These are phyloP conservation scores for Colletotrichum plurivorum DNA, from an alignment of 2,329 filamentous ascomycete species.

Conservation along the genomic window DNA sequence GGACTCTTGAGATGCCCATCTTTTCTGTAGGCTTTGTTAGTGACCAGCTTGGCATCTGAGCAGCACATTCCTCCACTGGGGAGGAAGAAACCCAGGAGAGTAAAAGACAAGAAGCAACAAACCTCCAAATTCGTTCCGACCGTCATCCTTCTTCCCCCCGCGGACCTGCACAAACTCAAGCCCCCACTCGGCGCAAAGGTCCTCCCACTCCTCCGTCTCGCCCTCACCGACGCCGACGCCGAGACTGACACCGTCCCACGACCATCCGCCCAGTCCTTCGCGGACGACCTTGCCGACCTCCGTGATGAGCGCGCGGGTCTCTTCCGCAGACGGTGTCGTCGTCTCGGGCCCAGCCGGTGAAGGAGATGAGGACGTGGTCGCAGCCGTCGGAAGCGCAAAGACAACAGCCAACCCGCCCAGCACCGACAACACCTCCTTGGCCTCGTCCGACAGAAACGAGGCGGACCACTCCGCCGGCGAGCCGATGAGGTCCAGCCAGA, in stretches of 20 bases:
- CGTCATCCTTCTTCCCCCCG: conserved; percentile 52
- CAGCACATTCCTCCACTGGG: not conserved
- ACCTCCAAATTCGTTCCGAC: conserved; percentile 73
- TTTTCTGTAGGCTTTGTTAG: conserved; percentile 61
- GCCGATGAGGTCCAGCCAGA: conserved; percentile 77
- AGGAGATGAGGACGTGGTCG: not conserved
- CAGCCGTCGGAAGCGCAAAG: conserved; percentile 48
- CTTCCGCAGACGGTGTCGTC: conserved; percentile 34
- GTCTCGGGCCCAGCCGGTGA: not conserved
- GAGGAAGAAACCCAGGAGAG: not conserved
- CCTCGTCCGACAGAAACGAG: conserved; percentile 73
- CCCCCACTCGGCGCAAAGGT: conserved; percentile 68
- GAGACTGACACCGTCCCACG: conserved; percentile 75
- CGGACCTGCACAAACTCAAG: conserved; percentile 75
- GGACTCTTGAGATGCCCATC: conserved; percentile 69
- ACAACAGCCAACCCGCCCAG: conserved; percentile 73
- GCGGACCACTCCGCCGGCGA: conserved; percentile 67
- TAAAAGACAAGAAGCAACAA: conserved; percentile 43
- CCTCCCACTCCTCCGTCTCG: conserved; percentile 71
- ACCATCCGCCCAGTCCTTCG: conserved; percentile 71
- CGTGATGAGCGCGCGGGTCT: conserved; percentile 59
- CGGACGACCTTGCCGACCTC: conserved; percentile 69
- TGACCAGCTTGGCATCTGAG: not conserved
- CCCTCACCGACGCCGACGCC: conserved; percentile 69
- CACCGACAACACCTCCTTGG: conserved; percentile 72